Conservation (phyloP, 331 rosid genomes). For the Rosa hybrid region DNA sequence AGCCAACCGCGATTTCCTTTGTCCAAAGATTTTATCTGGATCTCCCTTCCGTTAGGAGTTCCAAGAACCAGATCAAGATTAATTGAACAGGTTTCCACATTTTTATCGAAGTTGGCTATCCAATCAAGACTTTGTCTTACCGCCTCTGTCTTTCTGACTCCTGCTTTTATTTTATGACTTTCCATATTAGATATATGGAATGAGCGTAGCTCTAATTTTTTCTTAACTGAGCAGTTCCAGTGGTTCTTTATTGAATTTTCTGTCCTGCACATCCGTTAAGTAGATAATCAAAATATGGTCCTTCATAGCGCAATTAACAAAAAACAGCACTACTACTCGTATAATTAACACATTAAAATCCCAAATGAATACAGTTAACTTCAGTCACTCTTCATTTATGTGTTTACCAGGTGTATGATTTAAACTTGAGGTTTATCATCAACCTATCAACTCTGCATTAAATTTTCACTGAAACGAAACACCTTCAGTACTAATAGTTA, state of each 20-base stretch:
- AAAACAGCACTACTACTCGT: background rate
- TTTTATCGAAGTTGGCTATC: conserved; percentile 1
- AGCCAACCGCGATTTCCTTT: background rate
- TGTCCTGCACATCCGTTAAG: conserved; percentile 32
- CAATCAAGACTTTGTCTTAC: conserved; percentile 13
- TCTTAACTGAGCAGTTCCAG: conserved; percentile 46
- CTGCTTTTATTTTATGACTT: background rate
- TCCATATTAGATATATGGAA: background rate
- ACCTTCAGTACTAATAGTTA: background rate
- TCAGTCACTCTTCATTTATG: background rate
- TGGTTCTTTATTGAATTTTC: conserved; percentile 48
- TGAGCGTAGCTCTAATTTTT: conserved; percentile 9
- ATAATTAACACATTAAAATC: background rate
- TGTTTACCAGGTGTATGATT: background rate
- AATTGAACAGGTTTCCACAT: background rate
- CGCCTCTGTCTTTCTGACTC: background rate
- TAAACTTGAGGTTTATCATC: background rate
- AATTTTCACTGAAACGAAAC: background rate
- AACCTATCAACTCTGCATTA: background rate
- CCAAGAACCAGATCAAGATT: conserved; percentile 25
- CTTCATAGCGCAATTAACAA: background rate
- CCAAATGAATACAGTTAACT: background rate
- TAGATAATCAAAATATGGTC: background rate
- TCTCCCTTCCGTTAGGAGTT: conserved; percentile 8
- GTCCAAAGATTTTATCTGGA: background rate